Conservation (phyloP, 257 asterid species). For the Linaria vulgaris region DNA sequence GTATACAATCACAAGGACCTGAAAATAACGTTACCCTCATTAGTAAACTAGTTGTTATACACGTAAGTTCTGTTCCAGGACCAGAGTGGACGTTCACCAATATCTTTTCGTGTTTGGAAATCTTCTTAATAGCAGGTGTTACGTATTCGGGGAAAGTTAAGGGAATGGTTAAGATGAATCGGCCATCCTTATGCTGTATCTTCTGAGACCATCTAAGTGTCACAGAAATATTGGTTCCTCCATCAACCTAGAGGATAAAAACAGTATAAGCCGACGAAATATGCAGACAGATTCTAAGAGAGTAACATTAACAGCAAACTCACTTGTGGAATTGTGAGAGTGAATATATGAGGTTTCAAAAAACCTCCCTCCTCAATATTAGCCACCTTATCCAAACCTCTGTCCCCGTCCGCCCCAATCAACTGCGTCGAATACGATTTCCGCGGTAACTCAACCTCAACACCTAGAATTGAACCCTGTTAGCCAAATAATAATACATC, state of each 20-base stretch:
- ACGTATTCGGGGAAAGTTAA: slow-evolving; percentile 85
- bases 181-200: slow-evolving; percentile 53
- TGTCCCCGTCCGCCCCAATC: slow-evolving; percentile 32
- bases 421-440: slow-evolving; percentile 59
- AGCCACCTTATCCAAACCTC: slow-evolving; percentile 34
- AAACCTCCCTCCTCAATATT: slow-evolving; percentile 63
- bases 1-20: slow-evolving; percentile 20
- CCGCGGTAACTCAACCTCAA: slow-evolving; percentile 79
- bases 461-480: slow-evolving; percentile 99
- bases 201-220: slow-evolving; percentile 94
- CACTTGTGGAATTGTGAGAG: slow-evolving; percentile 78
- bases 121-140: slow-evolving; percentile 81
- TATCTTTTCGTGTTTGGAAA: slow-evolving; percentile 83
- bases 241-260: slow-evolving; percentile 59
- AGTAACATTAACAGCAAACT: background rate
- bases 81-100: slow-evolving; percentile 64
- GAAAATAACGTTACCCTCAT: slow-evolving; percentile 57
- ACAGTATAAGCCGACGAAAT: no score
- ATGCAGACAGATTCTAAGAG: background rate
- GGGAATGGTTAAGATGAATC: slow-evolving; percentile 68
- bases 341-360: slow-evolving; percentile 64
- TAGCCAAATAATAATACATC: slow-evolving; percentile 78
- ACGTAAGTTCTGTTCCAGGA: slow-evolving; percentile 58
- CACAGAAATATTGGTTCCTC: slow-evolving; percentile 72
- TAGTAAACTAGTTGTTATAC: slow-evolving; percentile 73